Evolutionary conservation across 257 asterid species (phyloP).

Genomic region (Gynochthodes officinalis): DNA sequence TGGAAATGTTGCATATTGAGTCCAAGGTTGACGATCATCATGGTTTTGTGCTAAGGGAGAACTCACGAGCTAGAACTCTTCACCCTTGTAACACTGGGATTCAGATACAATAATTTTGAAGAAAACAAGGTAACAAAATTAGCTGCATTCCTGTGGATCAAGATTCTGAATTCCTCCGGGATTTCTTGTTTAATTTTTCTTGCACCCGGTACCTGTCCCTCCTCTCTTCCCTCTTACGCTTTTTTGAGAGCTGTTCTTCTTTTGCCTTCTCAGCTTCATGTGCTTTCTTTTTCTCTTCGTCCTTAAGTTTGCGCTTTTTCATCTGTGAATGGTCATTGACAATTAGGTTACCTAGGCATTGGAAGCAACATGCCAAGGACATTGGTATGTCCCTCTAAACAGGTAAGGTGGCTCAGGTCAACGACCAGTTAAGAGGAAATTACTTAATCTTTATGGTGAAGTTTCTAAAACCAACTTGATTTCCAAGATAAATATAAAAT

Average conservation of each 20-base stretch:
- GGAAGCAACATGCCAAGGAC: neutral
- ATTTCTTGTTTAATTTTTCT: conserved; percentile 75
- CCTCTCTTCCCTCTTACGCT: conserved; percentile 86
- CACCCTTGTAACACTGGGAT: neutral
- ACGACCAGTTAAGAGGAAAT: neutral
- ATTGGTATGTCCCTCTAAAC: neutral
- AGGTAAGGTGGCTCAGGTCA: neutral
- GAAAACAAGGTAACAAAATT: too few relatives aligned
- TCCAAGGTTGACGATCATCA: neutral
- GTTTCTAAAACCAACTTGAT: neutral
- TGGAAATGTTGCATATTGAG: neutral
- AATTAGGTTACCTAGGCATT: neutral
- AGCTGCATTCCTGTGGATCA: conserved; percentile 8
- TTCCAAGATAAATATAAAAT: neutral
- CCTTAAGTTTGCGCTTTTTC: conserved; percentile 62
- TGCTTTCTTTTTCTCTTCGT: conserved; percentile 55
- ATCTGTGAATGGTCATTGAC: conserved; percentile 35
- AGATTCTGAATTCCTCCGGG: conserved; percentile 40
- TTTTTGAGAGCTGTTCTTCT: conserved; percentile 69
- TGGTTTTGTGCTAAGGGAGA: neutral
- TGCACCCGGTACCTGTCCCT: conserved; percentile 64
- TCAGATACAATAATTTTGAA: neutral
- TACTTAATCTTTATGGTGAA: neutral
- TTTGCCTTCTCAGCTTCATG: conserved; percentile 57
- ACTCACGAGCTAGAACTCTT: neutral